Evolutionary conservation across 805 yeast genomes (phyloP).

Genomic region (Sugiyamaella valdiviana): DNA sequence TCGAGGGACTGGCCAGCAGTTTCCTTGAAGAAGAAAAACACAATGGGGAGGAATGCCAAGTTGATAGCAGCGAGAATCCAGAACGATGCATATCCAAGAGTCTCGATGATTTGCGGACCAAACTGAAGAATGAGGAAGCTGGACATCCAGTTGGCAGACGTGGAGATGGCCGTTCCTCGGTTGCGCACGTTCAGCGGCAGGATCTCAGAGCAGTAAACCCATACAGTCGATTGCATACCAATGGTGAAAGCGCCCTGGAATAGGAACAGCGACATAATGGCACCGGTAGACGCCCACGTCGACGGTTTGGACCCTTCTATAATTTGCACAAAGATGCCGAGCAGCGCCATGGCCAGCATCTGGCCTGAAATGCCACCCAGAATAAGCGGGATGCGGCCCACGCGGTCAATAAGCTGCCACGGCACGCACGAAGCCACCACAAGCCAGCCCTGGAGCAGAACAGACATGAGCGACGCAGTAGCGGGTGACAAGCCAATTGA

Average conservation of each 20-base stretch:
- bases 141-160: constrained; percentile 53
- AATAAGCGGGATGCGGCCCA: constrained; percentile 69
- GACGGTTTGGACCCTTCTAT: background rate
- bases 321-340: background rate
- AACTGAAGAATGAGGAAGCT: constrained; percentile 54
- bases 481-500: constrained; percentile 13
- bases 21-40: constrained; percentile 45
- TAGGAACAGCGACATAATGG: constrained; percentile 59
- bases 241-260: constrained; percentile 71
- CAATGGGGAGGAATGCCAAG: constrained; percentile 40
- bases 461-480: constrained; percentile 9
- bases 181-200: constrained; percentile 76
- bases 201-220: constrained; percentile 78
- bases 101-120: constrained; percentile 46
- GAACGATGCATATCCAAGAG: constrained; percentile 50
- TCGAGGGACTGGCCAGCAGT: constrained; percentile 57
- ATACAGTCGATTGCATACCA: constrained; percentile 88
- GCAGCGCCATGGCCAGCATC: constrained; percentile 31
- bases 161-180: constrained; percentile 76
- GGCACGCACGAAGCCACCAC: constrained; percentile 50
- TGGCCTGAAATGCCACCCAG: constrained; percentile 66
- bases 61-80: constrained; percentile 53
- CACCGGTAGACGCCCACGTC: constrained; percentile 18
- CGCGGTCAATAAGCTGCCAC: constrained; percentile 24
- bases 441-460: constrained; percentile 8